Evolutionary conservation across 2,329 filamentous ascomycete genomes (phyloP).

Genomic region (Calonectria leucothoes): DNA sequence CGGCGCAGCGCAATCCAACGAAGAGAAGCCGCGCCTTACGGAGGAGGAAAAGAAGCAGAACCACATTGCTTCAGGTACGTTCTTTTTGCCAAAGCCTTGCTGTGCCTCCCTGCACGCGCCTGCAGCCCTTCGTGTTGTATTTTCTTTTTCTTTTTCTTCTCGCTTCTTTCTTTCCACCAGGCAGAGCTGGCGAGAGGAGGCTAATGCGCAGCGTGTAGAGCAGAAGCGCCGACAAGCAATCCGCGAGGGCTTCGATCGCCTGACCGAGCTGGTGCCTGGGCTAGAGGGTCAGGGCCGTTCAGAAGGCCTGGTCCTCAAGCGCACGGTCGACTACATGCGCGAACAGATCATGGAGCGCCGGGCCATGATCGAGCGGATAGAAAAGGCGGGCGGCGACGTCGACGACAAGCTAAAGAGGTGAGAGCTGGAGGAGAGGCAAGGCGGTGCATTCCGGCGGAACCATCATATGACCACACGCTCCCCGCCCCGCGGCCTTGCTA

Average conservation of each 20-base stretch:
- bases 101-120: background rate
- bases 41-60: conserved; percentile 68
- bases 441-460: background rate
- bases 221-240: conserved; percentile 71
- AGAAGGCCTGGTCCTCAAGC: conserved; percentile 84
- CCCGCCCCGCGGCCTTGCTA: conserved; percentile 13
- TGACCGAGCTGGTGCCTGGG: conserved; percentile 84
- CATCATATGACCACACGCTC: conserved; percentile 3
- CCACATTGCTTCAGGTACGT: conserved; percentile 64
- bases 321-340: conserved; percentile 74
- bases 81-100: background rate
- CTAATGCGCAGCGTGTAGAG: conserved; percentile 46
- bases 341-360: conserved; percentile 70
- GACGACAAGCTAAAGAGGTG: conserved; percentile 58
- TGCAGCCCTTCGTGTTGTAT: background rate
- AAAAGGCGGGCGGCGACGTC: conserved; percentile 69
- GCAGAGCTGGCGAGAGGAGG: background rate
- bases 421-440: conserved; percentile 31
- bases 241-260: conserved; percentile 83
- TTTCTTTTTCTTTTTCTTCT: too few relatives aligned
- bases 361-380: conserved; percentile 67
- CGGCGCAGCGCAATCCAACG: conserved; percentile 38
- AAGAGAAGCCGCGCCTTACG: conserved; percentile 64
- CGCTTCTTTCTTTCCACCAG: background rate
- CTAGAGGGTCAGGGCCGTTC: conserved; percentile 86